Base-by-base conservation (phyloP, 75 land plant species). In the Sequoia sempervirens region DNA sequence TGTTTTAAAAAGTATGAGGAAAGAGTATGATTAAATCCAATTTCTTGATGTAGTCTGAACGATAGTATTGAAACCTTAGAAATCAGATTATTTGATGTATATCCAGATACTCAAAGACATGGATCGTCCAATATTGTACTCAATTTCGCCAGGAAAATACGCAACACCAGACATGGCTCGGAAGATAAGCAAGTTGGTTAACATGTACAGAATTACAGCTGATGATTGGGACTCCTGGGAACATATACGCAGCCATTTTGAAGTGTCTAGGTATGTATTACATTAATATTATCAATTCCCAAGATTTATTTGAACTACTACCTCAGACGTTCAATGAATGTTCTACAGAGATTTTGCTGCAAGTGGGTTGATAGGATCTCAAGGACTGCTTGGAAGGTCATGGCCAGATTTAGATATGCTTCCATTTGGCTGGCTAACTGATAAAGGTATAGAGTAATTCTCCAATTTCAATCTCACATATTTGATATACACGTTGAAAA, bases 351-450 rank as follows among this genome's bases (percentile, higher is more conserved):
- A 97, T 81, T 92, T 97, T 84, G 90, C 94, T 81, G 78, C 84
- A 53, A 88, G 94, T 32, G 87, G 87, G 82, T 81, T 94, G 86
- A 89, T 95, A 80, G 99, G 99, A 70, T 89, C 91, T 47, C 58
- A 87, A 23, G 92, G 95, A 32, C 83, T 91, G 81, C 47, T 76
- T 34, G 99, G 99, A 41, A 91, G 86, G 43, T 97, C 99, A 52
- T 97, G 99, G 99, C 99, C 99, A 76, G 99, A 97, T 83, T 84
- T 95, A 79, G 99, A 97, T 86, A 97, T 97, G 99, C 90, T 97
- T 20, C 99, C 99, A 26, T 70, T 97, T 72, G 99, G 99, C 70
- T 94, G 92, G 94, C 91, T 97, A 46, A 95, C 97, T 70, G 92
- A 91, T 89, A 90, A 89, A 89, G 93, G 99, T 95, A n/a, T n/a